Evolutionary conservation across 1,284 basidiomycete genomes (phyloP).

Genomic region (Takashimella koratensis): DNA sequence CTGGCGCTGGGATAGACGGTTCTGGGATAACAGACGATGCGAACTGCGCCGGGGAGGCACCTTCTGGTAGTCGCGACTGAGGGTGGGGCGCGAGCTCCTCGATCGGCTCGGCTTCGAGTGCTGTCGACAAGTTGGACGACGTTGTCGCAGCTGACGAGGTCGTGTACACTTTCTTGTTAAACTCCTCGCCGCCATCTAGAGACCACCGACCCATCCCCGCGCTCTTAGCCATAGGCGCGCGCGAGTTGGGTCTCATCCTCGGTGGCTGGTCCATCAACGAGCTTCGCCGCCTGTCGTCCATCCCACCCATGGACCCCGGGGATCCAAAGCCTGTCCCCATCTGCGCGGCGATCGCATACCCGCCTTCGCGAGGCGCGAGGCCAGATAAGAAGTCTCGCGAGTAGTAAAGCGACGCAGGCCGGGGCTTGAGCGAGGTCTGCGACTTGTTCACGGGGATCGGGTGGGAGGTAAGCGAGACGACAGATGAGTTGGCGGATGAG

Average conservation of each 20-base stretch:
- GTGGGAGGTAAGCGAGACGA: conserved; percentile 34
- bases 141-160: conserved; percentile 33
- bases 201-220: conserved; percentile 45
- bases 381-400: conserved; percentile 39
- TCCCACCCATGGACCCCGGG: conserved; percentile 17
- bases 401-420: conserved; percentile 37
- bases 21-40: conserved; percentile 13
- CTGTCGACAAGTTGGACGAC: conserved; percentile 28
- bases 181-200: conserved; percentile 39
- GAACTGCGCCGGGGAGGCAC: conserved; percentile 22
- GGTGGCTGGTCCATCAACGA: conserved; percentile 13
- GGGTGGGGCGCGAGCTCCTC: conserved; percentile 8
- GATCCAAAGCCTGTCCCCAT: conserved; percentile 20
- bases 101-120: conserved; percentile 20
- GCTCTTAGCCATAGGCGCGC: conserved; percentile 36
- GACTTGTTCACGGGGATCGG: conserved; percentile 33
- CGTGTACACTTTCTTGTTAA: conserved; percentile 21
- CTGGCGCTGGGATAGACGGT: conserved; percentile 1
- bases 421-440: conserved; percentile 16
- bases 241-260: conserved; percentile 9
- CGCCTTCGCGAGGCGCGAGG: conserved; percentile 47
- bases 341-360: conserved; percentile 47
- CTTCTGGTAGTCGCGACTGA: conserved; percentile 25
- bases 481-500: conserved; percentile 42
- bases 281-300: conserved; percentile 31